Evolutionary conservation across 768 basidiomycete species (phyloP), one percentile per base, ranked within the genome.

Genomic region (Cystofilobasidium macerans): DNA sequence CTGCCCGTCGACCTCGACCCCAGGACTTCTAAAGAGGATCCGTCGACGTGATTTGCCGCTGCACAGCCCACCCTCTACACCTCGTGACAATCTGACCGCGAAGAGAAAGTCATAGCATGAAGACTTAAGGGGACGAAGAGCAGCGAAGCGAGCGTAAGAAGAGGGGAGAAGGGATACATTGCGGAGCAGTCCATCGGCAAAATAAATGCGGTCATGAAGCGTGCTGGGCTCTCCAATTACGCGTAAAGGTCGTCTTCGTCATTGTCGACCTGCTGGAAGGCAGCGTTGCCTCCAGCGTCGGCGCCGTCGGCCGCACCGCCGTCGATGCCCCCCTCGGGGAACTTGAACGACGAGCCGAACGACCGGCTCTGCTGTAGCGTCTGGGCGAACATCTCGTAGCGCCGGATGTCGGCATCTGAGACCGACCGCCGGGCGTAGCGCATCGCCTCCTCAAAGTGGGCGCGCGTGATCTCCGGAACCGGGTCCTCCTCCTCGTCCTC

Each of bases 391-490:
- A 95, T 92, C 83, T 98, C 94, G 77, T 98, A 99, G 61, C 93
- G 86, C 54, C 67, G 63, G 61, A 68, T 61, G 35, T 64, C 57
- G 57, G 62, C 57, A 45, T 70, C 69, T 22, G 66, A 63, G 7
- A 68, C 61, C 16, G 92, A 97, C 61, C 95, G 87, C 76, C 95
- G 87, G 69, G 95, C 93, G 72, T 83, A 98, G 78, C 87, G 86
- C 93, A 98, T 98, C 2, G 95, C 93, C 78, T 98, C 94, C 79
- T 98, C 94, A 71, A 98, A 98, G 81, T 98, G 94, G 0, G 86
- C 90, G 73, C 85, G 85, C n/a, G 73, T 74, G 64, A 75, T 75
- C 47, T 74, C 69, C 20, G 75, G 75, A 32, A 97, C 92, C 7
- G 89, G 90, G 71, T 94, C 94, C 35, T 91, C 89, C 62, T 85